Conservation (phyloP, 2,329 filamentous ascomycete genomes). For the Dactylella cylindrospora region DNA sequence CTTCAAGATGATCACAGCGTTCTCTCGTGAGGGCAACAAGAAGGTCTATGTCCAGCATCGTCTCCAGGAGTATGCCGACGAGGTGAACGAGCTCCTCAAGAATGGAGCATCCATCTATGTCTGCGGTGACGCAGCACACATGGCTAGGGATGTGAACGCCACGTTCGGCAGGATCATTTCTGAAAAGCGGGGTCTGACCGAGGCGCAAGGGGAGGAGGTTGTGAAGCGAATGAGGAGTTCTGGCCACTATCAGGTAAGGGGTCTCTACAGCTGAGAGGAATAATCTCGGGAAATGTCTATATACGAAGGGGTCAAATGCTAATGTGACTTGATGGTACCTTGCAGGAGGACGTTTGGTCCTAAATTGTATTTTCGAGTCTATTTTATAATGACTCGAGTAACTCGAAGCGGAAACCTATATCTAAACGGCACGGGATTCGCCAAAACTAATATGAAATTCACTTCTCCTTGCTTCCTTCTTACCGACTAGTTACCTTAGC, state of each 20-base stretch:
- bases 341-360: conserved; percentile 72
- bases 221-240: conserved; percentile 94
- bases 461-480: conserved; percentile 16
- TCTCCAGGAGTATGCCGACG: conserved; percentile 76
- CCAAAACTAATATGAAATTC: conserved; percentile 5
- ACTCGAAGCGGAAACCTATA: no score
- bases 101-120: conserved; percentile 95
- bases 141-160: conserved; percentile 89
- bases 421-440: conserved; percentile 5
- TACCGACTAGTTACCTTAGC: not conserved
- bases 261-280: no score
- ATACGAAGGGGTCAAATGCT: not conserved
- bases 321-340: conserved; percentile 17
- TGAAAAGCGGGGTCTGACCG: conserved; percentile 75
- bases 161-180: conserved; percentile 85
- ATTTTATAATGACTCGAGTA: no score
- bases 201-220: conserved; percentile 89
- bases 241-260: conserved; percentile 82
- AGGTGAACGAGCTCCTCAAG: conserved; percentile 84
- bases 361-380: conserved; percentile 52
- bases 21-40: conserved; percentile 81
- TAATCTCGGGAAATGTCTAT: no score
- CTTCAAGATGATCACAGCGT: conserved; percentile 87
- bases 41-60: conserved; percentile 98
- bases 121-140: conserved; percentile 94